Conservation (phyloP, 306 rosid species). For the Vigna reflexopilosa region DNA sequence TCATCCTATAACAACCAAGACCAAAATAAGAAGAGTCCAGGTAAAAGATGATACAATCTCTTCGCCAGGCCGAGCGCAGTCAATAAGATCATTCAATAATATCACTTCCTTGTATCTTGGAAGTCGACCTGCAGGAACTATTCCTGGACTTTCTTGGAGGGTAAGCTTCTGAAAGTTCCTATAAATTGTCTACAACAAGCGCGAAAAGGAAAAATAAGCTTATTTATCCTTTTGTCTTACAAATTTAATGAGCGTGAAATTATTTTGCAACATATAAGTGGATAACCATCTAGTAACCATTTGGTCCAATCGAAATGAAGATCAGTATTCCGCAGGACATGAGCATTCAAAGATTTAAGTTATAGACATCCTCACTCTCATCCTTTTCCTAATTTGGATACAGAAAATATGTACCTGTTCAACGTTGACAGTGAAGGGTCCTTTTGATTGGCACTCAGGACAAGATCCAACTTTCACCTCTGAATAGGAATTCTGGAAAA, state of each 20-base stretch:
- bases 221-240: not conserved
- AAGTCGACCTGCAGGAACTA: conserved; percentile 97
- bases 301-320: not conserved
- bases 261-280: not conserved
- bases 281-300: not conserved
- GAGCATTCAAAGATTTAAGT: not conserved
- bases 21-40: conserved; percentile 28
- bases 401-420: conserved; percentile 74
- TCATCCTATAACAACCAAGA: conserved; percentile 25
- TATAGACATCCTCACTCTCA: not conserved
- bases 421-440: conserved; percentile 89
- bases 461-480: conserved; percentile 99
- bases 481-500: conserved; percentile 94
- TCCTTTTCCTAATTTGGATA: not conserved
- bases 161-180: conserved; percentile 97
- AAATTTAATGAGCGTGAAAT: not conserved
- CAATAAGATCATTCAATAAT: conserved; percentile 92
- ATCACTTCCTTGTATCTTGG: conserved; percentile 99
- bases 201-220: conserved; percentile 20
- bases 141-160: conserved; percentile 99
- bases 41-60: conserved; percentile 73
- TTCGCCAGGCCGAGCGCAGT: conserved; percentile 99
- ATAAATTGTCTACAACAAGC: conserved; percentile 79
- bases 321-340: conserved; percentile 4
- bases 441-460: conserved; percentile 97